Percentiles rank a stretch among this genome's conserved stretches.
Evolutionary conservation across 352 stramenopile species (phyloP).

Genomic region (Peronospora destructor): DNA sequence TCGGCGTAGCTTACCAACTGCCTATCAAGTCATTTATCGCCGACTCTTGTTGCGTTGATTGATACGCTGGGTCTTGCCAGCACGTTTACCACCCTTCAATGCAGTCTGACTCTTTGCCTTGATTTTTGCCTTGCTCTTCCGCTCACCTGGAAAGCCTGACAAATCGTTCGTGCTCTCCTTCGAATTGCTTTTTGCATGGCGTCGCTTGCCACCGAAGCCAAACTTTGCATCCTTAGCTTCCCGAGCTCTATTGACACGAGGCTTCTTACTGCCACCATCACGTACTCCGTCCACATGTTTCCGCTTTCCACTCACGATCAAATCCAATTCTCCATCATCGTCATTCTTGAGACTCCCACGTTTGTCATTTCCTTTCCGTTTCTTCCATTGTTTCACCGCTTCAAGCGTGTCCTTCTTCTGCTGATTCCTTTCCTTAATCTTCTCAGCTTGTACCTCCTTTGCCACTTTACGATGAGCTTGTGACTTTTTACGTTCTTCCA

Average conservation of each 20-base stretch:
- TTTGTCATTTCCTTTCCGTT: slow-evolving; percentile 73
- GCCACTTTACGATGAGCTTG: slow-evolving; percentile 94
- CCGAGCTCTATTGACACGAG: slow-evolving; percentile 55
- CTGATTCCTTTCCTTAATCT: slow-evolving; percentile 72
- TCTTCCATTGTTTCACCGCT: slow-evolving; percentile 86
- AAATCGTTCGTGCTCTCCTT: slow-evolving; percentile 78
- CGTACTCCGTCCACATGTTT: slow-evolving; percentile 41
- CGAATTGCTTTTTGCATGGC: slow-evolving; percentile 70
- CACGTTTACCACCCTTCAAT: slow-evolving; percentile 45
- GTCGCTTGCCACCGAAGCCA: slow-evolving; percentile 78
- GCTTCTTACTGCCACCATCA: slow-evolving; percentile 55
- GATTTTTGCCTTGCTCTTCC: slow-evolving; percentile 23
- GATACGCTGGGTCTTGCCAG: slow-evolving; percentile 46
- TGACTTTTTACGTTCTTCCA: slow-evolving; percentile 95
- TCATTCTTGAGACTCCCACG: slow-evolving; percentile 46
- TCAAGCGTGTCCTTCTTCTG: slow-evolving; percentile 87
- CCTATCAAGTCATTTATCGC: slow-evolving; percentile 26
- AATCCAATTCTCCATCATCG: slow-evolving; percentile 58
- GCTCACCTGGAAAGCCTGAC: slow-evolving; percentile 50
- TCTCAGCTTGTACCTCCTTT: slow-evolving; percentile 90
- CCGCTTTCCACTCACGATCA: slow-evolving; percentile 56
- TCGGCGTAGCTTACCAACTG: slow-evolving; percentile 2
- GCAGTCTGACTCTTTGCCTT: slow-evolving; percentile 37
- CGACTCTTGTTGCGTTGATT: slow-evolving; percentile 47
- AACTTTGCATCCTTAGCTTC: slow-evolving; percentile 80